Percentiles rank a stretch among this genome's conserved stretches.
These are phyloP conservation scores for Amphirosellinia nigrospora DNA, from an alignment of 495 filamentous ascomycete genomes.

Conservation along the genomic window DNA sequence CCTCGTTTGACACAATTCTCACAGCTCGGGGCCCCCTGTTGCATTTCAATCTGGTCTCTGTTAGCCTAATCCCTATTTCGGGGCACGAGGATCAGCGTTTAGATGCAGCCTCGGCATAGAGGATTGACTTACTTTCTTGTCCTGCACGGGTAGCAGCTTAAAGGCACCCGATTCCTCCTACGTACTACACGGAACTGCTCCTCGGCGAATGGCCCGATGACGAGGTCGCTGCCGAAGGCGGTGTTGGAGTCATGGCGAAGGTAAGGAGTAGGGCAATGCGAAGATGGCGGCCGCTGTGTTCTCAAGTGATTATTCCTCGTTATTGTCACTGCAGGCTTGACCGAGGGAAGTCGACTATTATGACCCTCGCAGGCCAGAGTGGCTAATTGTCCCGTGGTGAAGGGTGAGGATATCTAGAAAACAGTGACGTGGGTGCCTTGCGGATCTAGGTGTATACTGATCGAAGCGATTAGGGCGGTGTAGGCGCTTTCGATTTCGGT, in stretches of 20 bases:
- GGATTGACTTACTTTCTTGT: slow-evolving; percentile 81
- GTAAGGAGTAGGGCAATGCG: not conserved
- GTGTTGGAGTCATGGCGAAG: slow-evolving; percentile 79
- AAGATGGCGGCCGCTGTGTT: not conserved
- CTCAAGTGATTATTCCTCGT: not conserved
- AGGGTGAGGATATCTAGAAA: not conserved
- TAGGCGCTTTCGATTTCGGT: slow-evolving; percentile 2
- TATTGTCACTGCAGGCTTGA: not conserved
- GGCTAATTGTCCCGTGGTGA: not conserved
- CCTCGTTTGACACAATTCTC: slow-evolving; percentile 94
- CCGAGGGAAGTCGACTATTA: not conserved
- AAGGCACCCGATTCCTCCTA: slow-evolving; percentile 91
- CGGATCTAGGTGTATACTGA: not conserved
- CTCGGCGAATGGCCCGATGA: slow-evolving; percentile 78
- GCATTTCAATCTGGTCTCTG: slow-evolving; percentile 70
- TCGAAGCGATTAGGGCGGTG: slow-evolving; percentile 3
- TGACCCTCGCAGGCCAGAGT: not conserved
- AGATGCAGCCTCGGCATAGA: slow-evolving; percentile 25
- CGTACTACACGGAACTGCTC: slow-evolving; percentile 86
- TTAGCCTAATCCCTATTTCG: slow-evolving; percentile 33
- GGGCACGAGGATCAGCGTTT: slow-evolving; percentile 15
- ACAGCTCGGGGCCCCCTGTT: slow-evolving; percentile 84
- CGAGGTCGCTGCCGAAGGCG: slow-evolving; percentile 84
- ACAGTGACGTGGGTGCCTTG: not conserved
- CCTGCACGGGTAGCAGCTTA: slow-evolving; percentile 93